Percentiles rank a stretch among this genome's conserved stretches.
phyloP scores from a whole-genome alignment of 371 early-diverging fungal genomes.

The Nosema muscidifuracis region DNA sequence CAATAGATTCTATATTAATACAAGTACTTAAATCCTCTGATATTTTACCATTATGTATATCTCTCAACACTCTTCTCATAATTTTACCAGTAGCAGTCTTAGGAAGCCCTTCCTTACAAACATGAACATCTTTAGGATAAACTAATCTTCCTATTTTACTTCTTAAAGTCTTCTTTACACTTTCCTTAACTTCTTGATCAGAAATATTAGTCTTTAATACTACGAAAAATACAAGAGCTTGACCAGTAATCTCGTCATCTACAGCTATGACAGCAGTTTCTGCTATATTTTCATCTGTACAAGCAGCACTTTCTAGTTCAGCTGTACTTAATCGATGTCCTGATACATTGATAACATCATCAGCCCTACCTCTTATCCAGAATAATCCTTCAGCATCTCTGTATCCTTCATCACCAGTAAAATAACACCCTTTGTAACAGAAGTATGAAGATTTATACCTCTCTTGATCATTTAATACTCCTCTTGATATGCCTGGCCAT shows the following conservation, averaged over 20 bases:
- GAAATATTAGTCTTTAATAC: conserved; percentile 61
- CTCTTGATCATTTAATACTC: conserved; percentile 76
- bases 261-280: conserved; percentile 88
- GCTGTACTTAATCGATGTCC: conserved; percentile 89
- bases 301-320: conserved; percentile 81
- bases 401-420: conserved; percentile 67
- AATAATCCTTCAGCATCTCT: conserved; percentile 77
- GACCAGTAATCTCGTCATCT: conserved; percentile 80
- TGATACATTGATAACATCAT: conserved; percentile 91
- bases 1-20: conserved; percentile 35
- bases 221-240: conserved; percentile 65
- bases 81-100: conserved; percentile 88
- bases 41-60: conserved; percentile 74
- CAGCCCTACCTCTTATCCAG: conserved; percentile 79
- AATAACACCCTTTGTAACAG: conserved; percentile 74
- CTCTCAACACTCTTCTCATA: conserved; percentile 78
- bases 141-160: conserved; percentile 73
- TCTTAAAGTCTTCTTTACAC: conserved; percentile 71
- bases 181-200: conserved; percentile 63
- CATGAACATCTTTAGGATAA: conserved; percentile 73
- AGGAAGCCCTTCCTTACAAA: conserved; percentile 76
- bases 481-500: conserved; percentile 89
- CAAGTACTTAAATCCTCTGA: conserved; percentile 55
- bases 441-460: conserved; percentile 82
- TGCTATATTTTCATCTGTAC: conserved; percentile 69